Evolutionary conservation across 768 basidiomycete species (phyloP), one percentile per base, ranked within the genome.

Genomic region (Tricholomella constricta): DNA sequence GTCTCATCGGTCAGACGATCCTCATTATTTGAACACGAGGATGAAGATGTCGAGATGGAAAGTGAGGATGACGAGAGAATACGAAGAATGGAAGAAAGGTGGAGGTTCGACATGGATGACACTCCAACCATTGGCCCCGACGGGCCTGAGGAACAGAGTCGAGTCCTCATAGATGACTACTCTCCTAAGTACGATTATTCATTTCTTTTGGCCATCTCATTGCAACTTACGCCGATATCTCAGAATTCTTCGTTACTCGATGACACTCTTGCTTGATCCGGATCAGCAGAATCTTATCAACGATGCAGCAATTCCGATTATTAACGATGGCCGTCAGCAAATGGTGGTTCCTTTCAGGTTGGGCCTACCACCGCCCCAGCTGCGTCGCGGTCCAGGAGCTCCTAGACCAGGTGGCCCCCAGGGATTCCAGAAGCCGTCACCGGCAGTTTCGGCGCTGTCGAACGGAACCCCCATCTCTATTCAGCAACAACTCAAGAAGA

Each of bases 21-120:
- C 6, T 56, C 68, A 6, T 45, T 72, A n/a, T 64, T 69, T 40
- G 57, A 61, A 23, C 62, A 43, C 49, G 57, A 31, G 42, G 56
- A 46, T 58, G 49, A 58, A 4, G 59, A 60, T 45, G 65, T 66
- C 22, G 60, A 52, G 17, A 70, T 75, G 66, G 66, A 64, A 17
- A 65, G 63, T 35, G 70, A 72, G 23, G 67, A 61, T 4, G 64
- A 69, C 12, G 72, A 73, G 6, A 64, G 67, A 51, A 38, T 41
- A 11, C 51, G 58, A 49, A 69, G 74, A 38, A 50, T 87, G 5
- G 69, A 74, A 35, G 83, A 85, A 53, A 78, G 78, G 37, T 91
- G 88, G 88, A 72, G 75, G 50, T 91, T 79, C 54, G 89, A 91
- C 59, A 62, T 69, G 12, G 87, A 90, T 47, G 86, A 89, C 54